A percentile compares a stretch with the other conserved stretches of the same genome.
Conservation (phyloP, 192 early-diverging fungal species). For the Jimgerdemannia flammicorona region DNA sequence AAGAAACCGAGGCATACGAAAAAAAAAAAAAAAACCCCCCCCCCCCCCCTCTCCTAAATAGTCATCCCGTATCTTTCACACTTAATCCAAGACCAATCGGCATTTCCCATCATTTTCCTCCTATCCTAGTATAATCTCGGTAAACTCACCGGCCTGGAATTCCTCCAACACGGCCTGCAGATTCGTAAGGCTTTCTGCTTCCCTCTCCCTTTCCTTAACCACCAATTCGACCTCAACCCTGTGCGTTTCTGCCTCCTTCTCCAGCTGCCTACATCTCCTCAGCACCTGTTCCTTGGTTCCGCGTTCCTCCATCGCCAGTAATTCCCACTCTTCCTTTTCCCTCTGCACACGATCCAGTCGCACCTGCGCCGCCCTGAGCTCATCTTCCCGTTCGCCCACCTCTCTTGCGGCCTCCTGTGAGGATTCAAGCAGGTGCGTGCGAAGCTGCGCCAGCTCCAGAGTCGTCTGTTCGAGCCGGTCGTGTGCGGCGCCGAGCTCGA, state of each 20-base stretch:
- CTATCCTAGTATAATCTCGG: background rate
- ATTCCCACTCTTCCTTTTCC: conserved; percentile 58
- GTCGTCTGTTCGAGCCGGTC: conserved; percentile 40
- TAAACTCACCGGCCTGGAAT: conserved; percentile 71
- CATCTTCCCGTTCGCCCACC: conserved; percentile 47
- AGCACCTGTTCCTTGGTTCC: conserved; percentile 48
- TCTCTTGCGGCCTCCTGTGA: conserved; percentile 60
- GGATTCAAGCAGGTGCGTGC: conserved; percentile 54
- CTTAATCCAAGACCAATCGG: too few relatives aligned
- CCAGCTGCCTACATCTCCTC: conserved; percentile 47
- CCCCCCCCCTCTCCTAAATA: too few relatives aligned
- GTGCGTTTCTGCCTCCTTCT: conserved; percentile 41
- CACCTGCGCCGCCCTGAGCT: conserved; percentile 46
- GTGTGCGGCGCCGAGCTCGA: conserved; percentile 39
- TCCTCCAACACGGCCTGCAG: conserved; percentile 85
- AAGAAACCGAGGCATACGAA: background rate
- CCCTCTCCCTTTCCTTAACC: conserved; percentile 48
- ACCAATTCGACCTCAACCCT: conserved; percentile 41
- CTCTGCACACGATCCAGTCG: conserved; percentile 55
- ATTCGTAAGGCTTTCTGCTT: conserved; percentile 63
- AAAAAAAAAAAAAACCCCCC: background rate
- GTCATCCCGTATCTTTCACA: too few relatives aligned
- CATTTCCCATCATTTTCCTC: too few relatives aligned
- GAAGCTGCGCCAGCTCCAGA: conserved; percentile 51
- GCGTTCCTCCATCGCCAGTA: conserved; percentile 54